Conservation (phyloP, 192 early-diverging fungal species). For the Coemansia sp. region DNA sequence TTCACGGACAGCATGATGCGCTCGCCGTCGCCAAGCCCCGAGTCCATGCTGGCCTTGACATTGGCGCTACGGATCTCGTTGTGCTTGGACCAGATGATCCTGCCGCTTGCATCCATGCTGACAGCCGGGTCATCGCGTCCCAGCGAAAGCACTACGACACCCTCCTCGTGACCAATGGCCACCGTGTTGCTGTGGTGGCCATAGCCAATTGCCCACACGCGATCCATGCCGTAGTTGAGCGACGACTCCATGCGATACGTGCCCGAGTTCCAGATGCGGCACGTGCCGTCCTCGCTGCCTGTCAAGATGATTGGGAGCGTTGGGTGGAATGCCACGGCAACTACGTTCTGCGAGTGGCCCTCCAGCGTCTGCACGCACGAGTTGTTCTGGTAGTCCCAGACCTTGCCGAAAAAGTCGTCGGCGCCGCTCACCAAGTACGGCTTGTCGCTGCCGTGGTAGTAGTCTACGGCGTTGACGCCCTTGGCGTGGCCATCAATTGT, state of each 20-base stretch:
- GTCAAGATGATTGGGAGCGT: slow-evolving; percentile 96
- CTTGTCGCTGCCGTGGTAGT: slow-evolving; percentile 97
- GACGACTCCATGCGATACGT: slow-evolving; percentile 97
- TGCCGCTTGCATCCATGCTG: slow-evolving; percentile 95
- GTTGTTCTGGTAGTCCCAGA: slow-evolving; percentile 99
- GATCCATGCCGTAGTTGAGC: slow-evolving; percentile 96
- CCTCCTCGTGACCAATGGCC: slow-evolving; percentile 96
- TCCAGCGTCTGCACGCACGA: slow-evolving; percentile 98
- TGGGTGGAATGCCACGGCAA: slow-evolving; percentile 90
- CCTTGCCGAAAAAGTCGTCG: slow-evolving; percentile 93
- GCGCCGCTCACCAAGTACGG: slow-evolving; percentile 96
- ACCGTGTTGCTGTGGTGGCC: slow-evolving; percentile 87
- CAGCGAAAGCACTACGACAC: slow-evolving; percentile 93
- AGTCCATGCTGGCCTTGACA: slow-evolving; percentile 82
- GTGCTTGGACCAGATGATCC: slow-evolving; percentile 98
- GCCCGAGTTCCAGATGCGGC: slow-evolving; percentile 96
- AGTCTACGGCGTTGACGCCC: slow-evolving; percentile 98
- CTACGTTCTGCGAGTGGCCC: slow-evolving; percentile 96
- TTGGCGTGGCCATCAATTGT: slow-evolving; percentile 98
- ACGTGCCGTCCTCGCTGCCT: slow-evolving; percentile 93
- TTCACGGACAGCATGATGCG: slow-evolving; percentile 82
- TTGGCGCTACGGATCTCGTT: slow-evolving; percentile 96
- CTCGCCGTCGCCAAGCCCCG: slow-evolving; percentile 93
- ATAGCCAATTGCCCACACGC: slow-evolving; percentile 95
- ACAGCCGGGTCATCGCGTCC: slow-evolving; percentile 96